Conservation (phyloP, 1,139 yeast genomes). For the Pichia sp. region DNA sequence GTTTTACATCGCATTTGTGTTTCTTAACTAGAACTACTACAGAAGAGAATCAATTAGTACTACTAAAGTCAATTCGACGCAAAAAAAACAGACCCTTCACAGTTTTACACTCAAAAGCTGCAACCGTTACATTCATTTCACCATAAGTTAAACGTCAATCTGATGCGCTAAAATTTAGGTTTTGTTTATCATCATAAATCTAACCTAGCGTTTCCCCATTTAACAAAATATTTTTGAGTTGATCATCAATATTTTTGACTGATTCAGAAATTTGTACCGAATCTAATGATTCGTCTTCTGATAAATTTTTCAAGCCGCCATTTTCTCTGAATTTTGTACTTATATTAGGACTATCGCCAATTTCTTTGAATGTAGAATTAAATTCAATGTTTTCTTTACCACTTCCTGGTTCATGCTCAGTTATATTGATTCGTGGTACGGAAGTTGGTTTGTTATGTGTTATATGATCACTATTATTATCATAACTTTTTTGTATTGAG, state of each 20-base stretch:
- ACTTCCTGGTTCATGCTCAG: neutral
- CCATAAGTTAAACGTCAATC: neutral
- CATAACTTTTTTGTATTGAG: neutral
- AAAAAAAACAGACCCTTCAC: constrained; percentile 6
- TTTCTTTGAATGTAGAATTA: neutral
- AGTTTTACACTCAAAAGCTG: constrained; percentile 3
- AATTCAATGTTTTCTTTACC: neutral
- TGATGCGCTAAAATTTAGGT: constrained; percentile 3
- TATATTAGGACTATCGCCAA: neutral
- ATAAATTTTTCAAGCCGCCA: neutral
- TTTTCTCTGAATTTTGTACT: neutral
- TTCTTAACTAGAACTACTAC: constrained; percentile 23
- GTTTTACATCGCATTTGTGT: neutral
- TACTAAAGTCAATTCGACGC: constrained; percentile 17
- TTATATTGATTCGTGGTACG: neutral
- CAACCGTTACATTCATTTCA: neutral
- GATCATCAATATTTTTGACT: constrained; percentile 11
- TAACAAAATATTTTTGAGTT: constrained; percentile 2
- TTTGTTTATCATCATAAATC: constrained; percentile 3
- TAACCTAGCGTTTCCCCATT: constrained; percentile 1
- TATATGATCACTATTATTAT: neutral
- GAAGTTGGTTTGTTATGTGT: neutral
- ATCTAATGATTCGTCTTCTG: neutral
- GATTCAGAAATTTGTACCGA: constrained; percentile 5
- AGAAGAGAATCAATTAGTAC: constrained; percentile 19